Conservation (phyloP, 257 asterid genomes). For the Rubia yunnanensis region DNA sequence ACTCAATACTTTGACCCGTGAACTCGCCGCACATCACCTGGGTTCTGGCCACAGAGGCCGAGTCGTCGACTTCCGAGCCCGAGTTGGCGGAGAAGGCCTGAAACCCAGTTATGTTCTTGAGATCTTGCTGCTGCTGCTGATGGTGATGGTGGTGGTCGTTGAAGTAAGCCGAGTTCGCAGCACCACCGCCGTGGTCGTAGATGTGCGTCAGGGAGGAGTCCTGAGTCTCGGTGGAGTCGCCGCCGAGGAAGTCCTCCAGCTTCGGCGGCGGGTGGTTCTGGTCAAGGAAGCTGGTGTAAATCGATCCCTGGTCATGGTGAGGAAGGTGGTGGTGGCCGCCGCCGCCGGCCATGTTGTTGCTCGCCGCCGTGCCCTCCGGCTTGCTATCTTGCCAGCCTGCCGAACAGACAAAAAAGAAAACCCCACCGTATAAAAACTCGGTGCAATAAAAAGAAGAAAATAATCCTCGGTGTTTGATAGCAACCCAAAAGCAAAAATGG, state of each 20-base stretch:
- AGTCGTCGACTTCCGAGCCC: constrained; percentile 82
- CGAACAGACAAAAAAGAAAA: not conserved
- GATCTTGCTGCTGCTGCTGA: constrained; percentile 34
- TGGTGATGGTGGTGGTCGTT: constrained; percentile 12
- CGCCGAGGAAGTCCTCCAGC: constrained; percentile 83
- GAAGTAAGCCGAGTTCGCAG: constrained; percentile 27
- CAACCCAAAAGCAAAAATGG: not conserved
- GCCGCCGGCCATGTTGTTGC: constrained; percentile 14
- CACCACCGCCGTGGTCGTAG: constrained; percentile 38
- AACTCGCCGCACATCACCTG: constrained; percentile 39
- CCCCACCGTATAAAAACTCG: not conserved
- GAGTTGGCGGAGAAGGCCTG: constrained; percentile 67
- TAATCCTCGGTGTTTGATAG: not conserved
- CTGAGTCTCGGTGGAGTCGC: constrained; percentile 46
- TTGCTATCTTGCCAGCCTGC: constrained; percentile 53
- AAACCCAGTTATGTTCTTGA: constrained; percentile 46
- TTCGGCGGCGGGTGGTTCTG: constrained; percentile 50
- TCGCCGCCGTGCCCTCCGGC: constrained; percentile 21
- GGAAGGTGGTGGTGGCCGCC: not conserved
- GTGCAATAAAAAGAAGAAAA: not conserved
- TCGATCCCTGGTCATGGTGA: constrained; percentile 10
- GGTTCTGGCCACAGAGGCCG: constrained; percentile 50
- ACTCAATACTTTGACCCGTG: constrained; percentile 34
- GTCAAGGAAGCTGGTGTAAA: constrained; percentile 44
- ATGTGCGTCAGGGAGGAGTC: constrained; percentile 72